Evolutionary conservation across 2,329 filamentous ascomycete genomes (phyloP), one percentile per base, ranked within the genome.

Genomic region (Ophidiomyces ophidiicola): DNA sequence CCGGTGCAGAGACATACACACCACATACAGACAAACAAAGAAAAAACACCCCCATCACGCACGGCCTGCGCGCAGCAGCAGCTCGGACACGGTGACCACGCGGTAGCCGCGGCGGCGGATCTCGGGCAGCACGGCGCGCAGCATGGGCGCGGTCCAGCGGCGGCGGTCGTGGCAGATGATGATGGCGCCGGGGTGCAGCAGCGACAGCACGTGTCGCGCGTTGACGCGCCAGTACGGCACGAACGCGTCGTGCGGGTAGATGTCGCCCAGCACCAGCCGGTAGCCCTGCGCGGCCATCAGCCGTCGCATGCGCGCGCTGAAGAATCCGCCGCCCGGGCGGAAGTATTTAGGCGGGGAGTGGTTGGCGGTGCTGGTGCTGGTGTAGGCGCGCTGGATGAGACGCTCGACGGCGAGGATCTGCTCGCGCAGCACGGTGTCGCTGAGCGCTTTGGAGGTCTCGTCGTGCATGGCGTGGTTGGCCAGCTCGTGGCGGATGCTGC

Each of bases 171-270:
- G 86, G 54, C 84, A 87, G 36, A 94, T 79, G 45, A 94, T 78
- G 42, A 94, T 80, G 19, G 74, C 78, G 0, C 86, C 86, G 0
- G 81, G 78, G 32, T 73, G 67, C 24, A 80, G 67, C 80, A 86
- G 85, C 61, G 82, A 85, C 49, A 93, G 58, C 3, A 93, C 74
- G 63, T 93, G 85, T 48, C 66, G 68, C 5, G 82, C 79, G 60
- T 94, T 94, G 37, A 86, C 49, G 46, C 66, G 63, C 48, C 74
- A 70, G 52, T 72, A 78, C 6, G 67, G 67, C 42, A 94, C 79
- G 67, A 92, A 85, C n/a, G 86, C 78, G 62, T 94, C 86, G 62
- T 93, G 85, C 4, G 86, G 86, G 60, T 92, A 94, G 28, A 94
- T 78, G 57, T 77, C 78, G 2, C 86, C 86, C 26, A 94, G 63